These are phyloP conservation scores for Bremia lactucae DNA, from an alignment of 352 stramenopile species.

Conservation along the genomic window DNA sequence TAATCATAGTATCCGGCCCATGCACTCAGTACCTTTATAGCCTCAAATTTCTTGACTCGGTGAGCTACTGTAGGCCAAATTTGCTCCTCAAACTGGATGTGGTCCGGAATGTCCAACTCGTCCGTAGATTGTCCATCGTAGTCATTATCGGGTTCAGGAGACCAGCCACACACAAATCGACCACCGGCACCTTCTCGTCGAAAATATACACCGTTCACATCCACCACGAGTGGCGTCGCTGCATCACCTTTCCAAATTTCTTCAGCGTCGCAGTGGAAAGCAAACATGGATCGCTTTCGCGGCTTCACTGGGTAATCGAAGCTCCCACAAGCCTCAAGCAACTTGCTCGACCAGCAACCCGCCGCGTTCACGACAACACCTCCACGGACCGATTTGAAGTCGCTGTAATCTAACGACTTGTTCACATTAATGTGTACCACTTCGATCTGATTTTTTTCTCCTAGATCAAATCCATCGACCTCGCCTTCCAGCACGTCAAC, in stretches of 20 bases:
- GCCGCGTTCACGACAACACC: constrained; percentile 73
- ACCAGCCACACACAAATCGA: constrained; percentile 66
- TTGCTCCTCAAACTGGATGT: constrained; percentile 62
- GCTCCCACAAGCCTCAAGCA: constrained; percentile 50
- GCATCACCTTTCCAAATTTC: constrained; percentile 61
- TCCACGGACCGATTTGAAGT: constrained; percentile 23
- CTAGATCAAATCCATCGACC: constrained; percentile 51
- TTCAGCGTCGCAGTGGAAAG: constrained; percentile 63
- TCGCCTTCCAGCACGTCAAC: constrained; percentile 68
- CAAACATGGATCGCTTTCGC: constrained; percentile 70
- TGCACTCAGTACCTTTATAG: constrained; percentile 63
- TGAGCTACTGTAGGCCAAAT: constrained; percentile 77
- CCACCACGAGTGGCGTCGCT: constrained; percentile 60
- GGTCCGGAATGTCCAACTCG: constrained; percentile 58
- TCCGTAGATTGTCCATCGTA: constrained; percentile 44
- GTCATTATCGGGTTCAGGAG: constrained; percentile 46
- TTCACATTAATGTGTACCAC: constrained; percentile 42
- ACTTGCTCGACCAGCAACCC: constrained; percentile 56
- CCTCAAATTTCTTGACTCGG: constrained; percentile 66
- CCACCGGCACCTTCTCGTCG: constrained; percentile 56
- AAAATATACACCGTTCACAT: constrained; percentile 73
- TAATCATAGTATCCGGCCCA: constrained; percentile 84
- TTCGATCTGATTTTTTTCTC: constrained; percentile 41
- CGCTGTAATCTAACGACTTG: constrained; percentile 10
- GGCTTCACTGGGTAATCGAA: constrained; percentile 70